A percentile compares a stretch with the other conserved stretches of the same genome.
These are phyloP conservation scores for Hibiscus tridactylites DNA, from an alignment of 345 rosid genomes.

Conservation along the genomic window DNA sequence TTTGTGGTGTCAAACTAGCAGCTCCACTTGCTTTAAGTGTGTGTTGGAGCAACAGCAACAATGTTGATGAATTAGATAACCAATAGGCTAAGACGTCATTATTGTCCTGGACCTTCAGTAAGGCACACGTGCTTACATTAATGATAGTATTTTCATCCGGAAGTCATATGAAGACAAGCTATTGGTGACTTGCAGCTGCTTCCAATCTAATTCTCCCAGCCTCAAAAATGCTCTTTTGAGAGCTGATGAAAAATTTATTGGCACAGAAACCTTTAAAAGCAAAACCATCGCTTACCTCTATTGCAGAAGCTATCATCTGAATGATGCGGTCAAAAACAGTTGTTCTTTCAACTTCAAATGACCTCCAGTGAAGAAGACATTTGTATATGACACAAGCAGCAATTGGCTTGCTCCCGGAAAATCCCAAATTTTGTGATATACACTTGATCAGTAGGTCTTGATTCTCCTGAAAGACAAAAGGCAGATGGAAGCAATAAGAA, in stretches of 20 bases:
- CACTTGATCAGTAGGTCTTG: conserved; percentile 89
- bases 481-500: conserved; percentile 6
- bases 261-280: neutral
- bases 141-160: neutral
- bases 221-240: conserved; percentile 5
- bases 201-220: conserved; percentile 6
- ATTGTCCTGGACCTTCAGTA: conserved; percentile 68
- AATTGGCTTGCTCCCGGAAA: conserved; percentile 78
- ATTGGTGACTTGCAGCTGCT: neutral
- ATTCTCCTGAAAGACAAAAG: conserved; percentile 58
- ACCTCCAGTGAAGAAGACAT: conserved; percentile 97
- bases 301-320: conserved; percentile 85
- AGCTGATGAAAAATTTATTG: neutral
- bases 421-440: conserved; percentile 85
- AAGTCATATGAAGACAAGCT: neutral
- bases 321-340: conserved; percentile 90
- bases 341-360: conserved; percentile 97
- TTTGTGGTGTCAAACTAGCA: conserved; percentile 93
- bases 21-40: conserved; percentile 97
- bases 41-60: conserved; percentile 82
- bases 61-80: conserved; percentile 89
- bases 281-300: conserved; percentile 45
- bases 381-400: conserved; percentile 94
- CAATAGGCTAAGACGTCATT: conserved; percentile 83
- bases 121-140: conserved; percentile 22